phyloP scores from a whole-genome alignment of 345 rosid genomes.

The Lepidium aucheri region DNA sequence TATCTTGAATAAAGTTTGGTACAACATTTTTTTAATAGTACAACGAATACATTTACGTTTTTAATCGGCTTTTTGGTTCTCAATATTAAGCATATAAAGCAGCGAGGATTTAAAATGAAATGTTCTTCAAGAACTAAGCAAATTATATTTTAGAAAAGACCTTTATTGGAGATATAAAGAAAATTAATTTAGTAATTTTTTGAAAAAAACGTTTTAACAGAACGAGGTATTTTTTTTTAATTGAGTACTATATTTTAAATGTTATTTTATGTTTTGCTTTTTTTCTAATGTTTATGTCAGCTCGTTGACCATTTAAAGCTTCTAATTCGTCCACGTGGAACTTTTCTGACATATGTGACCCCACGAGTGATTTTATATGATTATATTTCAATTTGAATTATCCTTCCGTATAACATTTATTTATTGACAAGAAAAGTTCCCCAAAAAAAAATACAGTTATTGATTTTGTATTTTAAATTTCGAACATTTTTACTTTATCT shows the following conservation, averaged over 20 bases:
- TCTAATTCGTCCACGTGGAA: constrained; percentile 26
- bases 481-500: not conserved
- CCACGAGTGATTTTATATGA: constrained; percentile 28
- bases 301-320: constrained; percentile 29
- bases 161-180: constrained; percentile 22
- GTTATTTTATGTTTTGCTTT: not conserved
- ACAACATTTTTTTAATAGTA: constrained; percentile 10
- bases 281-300: constrained; percentile 28
- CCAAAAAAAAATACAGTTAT: not conserved
- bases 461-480: not conserved
- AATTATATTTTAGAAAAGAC: constrained; percentile 1
- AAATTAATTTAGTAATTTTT: not conserved
- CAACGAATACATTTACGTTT: constrained; percentile 16
- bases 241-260: not conserved
- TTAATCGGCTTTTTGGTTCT: constrained; percentile 3
- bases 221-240: constrained; percentile 9
- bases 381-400: constrained; percentile 9
- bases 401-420: not conserved
- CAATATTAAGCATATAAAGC: constrained; percentile 15
- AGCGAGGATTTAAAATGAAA: constrained; percentile 11
- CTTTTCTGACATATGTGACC: constrained; percentile 23
- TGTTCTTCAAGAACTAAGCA: constrained; percentile 10
- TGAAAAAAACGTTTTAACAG: constrained; percentile 22
- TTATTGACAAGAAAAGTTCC: no score
- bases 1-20: constrained; percentile 19